These are phyloP conservation scores for Asterochloris sp. DNA, from an alignment of 139 green algal species.

Conservation along the genomic window DNA sequence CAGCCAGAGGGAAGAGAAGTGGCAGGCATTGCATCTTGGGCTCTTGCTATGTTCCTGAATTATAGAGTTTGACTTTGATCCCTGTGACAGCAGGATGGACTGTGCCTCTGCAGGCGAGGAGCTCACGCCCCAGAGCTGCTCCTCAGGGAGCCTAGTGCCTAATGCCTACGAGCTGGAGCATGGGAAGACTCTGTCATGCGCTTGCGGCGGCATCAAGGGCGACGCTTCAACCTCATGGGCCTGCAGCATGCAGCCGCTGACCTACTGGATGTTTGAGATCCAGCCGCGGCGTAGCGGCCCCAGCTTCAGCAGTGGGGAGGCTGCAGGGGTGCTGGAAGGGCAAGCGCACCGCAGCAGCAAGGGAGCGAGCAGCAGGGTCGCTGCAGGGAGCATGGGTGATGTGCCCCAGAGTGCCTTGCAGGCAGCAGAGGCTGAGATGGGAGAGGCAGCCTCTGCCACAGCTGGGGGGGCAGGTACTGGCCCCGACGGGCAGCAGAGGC, in stretches of 20 bases:
- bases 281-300: not conserved
- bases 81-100: not conserved
- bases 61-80: not conserved
- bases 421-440: not conserved
- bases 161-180: constrained; percentile 16
- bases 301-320: not conserved
- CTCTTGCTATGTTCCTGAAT: not conserved
- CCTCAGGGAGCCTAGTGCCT: constrained; percentile 15
- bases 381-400: not conserved
- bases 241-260: constrained; percentile 51
- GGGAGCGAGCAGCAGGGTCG: not conserved
- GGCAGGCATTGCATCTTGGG: not conserved
- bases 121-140: constrained; percentile 19
- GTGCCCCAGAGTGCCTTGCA: not conserved
- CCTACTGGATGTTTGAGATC: constrained; percentile 34
- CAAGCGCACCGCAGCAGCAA: not conserved
- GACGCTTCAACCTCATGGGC: constrained; percentile 43
- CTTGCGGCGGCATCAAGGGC: constrained; percentile 35
- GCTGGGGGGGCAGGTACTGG: not conserved
- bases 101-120: constrained; percentile 1
- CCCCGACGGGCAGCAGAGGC: too few relatives aligned
- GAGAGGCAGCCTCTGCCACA: not conserved
- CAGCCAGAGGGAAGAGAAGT: not conserved
- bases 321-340: not conserved
- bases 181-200: constrained; percentile 42